Percentiles rank a stretch among this genome's conserved stretches.
These are phyloP conservation scores for Lablab purpureus DNA, from an alignment of 306 rosid species.

Conservation along the genomic window DNA sequence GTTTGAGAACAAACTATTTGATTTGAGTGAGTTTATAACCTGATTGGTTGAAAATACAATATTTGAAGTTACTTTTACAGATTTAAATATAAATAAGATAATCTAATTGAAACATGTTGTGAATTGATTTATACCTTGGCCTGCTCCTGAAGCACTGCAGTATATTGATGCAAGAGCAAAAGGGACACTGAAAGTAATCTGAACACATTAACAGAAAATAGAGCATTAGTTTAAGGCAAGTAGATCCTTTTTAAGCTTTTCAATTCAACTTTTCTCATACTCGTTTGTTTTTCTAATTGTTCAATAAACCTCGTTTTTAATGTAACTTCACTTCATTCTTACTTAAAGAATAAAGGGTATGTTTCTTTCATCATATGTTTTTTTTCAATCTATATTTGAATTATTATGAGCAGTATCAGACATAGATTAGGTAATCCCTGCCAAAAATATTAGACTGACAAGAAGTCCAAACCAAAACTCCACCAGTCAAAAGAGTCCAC, in stretches of 20 bases:
- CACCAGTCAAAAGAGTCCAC: slow-evolving; percentile 12
- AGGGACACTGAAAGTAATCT: slow-evolving; percentile 78
- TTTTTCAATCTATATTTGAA: background rate
- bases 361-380: background rate
- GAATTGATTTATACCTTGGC: slow-evolving; percentile 64
- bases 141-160: slow-evolving; percentile 65
- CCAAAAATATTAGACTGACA: background rate
- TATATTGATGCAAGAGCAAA: slow-evolving; percentile 81
- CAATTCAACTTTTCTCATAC: background rate
- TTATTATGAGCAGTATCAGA: background rate
- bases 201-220: background rate
- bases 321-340: background rate
- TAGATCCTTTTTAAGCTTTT: background rate
- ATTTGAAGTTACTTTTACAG: background rate
- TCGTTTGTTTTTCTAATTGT: background rate
- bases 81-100: background rate
- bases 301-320: background rate
- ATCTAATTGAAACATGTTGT: background rate
- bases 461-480: background rate
- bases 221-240: background rate
- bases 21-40: background rate
- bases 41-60: background rate
- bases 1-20: background rate
- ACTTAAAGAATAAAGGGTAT: background rate
- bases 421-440: slow-evolving; percentile 5